Evolutionary conservation across 2,329 filamentous ascomycete species (phyloP), one percentile per base, ranked within the genome.

Genomic region (Epichloe brachyelytri): DNA sequence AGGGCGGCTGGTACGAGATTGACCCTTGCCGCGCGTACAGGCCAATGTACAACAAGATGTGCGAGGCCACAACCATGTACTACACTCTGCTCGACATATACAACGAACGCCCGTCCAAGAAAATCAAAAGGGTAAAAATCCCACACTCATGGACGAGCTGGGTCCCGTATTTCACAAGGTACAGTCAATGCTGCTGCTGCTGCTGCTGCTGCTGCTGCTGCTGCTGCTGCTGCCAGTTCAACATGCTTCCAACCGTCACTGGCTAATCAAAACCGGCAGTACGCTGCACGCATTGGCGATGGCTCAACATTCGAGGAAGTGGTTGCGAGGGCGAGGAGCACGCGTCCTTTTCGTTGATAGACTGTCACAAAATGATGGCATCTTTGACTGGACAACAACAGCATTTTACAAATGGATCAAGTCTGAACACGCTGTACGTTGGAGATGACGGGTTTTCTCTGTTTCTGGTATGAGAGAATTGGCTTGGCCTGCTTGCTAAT

Each of bases 1-100:
- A 71, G 50, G 76, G 80, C 12, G 84, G 83, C 43, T 88, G 83
- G 82, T 87, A 80, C 61, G 77, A 83, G 59, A 74, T 88, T 41
- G 70, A 70, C 34, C 83, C 85, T 1, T 69, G 76, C n/a, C 60
- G 69, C 10, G 63, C 67, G 2, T 89, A 86, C 62, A 66, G 68
- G 48, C 58, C 65, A 5, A 78, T 79, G 30, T 82, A 77, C 63
- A 65, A 74, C 33, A 70, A 74, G 46, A 85, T 85, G 72, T 72
- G 76, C 48, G 74, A 85, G 61, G 82, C 79, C 2, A 76, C 85
- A 12, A 71, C 73, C 8, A 66, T 86, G 19, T 77, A 87, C 57
- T 86, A 85, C 62, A 75, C 73, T 49, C 62, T 86, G 3, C 68
- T 79, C 40, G 77, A 80, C 49, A 71, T 77, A 10, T 83, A 85